Percentiles rank a stretch among this genome's conserved stretches.
phyloP scores from a whole-genome alignment of 805 yeast species.

The Lachancea dasiensis region DNA sequence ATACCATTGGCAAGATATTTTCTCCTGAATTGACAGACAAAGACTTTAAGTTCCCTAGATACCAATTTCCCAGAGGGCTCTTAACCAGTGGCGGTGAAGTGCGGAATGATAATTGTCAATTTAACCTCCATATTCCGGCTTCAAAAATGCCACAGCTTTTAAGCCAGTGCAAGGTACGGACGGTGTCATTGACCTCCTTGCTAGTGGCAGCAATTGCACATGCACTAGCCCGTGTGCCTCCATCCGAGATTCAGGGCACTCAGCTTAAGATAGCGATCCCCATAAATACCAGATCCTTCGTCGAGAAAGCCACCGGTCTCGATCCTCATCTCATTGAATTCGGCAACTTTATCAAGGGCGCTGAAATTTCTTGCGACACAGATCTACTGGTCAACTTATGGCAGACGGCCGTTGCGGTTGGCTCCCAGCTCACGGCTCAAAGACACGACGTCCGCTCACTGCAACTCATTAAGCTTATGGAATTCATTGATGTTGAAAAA shows the following conservation, averaged over 20 bases:
- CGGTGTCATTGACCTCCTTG: conserved; percentile 22
- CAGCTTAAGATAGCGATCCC: conserved; percentile 18
- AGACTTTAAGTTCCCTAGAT: conserved; percentile 18
- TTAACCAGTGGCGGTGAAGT: conserved; percentile 12
- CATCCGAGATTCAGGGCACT: conserved; percentile 8
- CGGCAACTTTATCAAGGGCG: conserved; percentile 24
- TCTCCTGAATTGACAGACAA: conserved; percentile 1
- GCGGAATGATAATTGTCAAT: conserved; percentile 20
- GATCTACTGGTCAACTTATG: conserved; percentile 11
- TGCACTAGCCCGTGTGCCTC: conserved; percentile 4
- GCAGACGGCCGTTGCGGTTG: conserved; percentile 16
- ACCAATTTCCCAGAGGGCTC: conserved; percentile 15
- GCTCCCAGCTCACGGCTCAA: conserved; percentile 4
- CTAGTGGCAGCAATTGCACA: conserved; percentile 16
- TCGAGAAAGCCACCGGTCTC: conserved; percentile 9
- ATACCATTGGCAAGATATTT: conserved; percentile 1
- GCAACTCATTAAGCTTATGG: conserved; percentile 20
- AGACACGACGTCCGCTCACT: conserved; percentile 14
- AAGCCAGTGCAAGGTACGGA: conserved; percentile 17
- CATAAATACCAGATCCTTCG: conserved; percentile 21
- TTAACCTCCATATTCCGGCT: conserved; percentile 13
- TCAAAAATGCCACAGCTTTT: conserved; percentile 13
- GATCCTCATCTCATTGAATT: conserved; percentile 11
- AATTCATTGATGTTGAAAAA: conserved; percentile 16
- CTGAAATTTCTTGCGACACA: conserved; percentile 10